phyloP scores from a whole-genome alignment of 306 rosid genomes.

The Oxytropis ochrocephala region DNA sequence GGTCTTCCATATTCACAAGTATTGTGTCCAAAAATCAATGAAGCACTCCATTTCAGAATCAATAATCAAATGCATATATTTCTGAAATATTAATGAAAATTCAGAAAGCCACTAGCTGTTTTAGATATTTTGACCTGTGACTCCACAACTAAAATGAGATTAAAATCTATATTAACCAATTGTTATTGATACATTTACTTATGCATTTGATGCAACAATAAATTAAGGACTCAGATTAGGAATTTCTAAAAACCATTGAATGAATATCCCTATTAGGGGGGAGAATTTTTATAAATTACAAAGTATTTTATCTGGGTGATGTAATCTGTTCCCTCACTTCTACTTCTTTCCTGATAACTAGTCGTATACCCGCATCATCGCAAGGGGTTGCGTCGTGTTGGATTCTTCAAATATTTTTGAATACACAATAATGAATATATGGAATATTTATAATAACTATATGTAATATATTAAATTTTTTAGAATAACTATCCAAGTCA shows the following conservation, averaged over 20 bases:
- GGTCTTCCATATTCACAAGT: not conserved
- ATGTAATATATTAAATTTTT: no score
- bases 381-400: no score
- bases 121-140: not conserved
- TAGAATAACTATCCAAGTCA: no score
- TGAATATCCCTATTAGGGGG: not conserved
- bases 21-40: slow-evolving; percentile 3
- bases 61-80: not conserved
- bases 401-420: no score
- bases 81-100: not conserved
- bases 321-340: not conserved
- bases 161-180: not conserved
- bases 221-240: not conserved
- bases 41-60: not conserved
- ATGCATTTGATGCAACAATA: not conserved
- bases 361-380: no score
- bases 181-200: not conserved
- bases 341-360: not conserved
- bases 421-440: no score
- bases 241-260: not conserved
- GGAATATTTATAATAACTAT: no score
- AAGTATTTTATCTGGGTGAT: not conserved
- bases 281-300: not conserved
- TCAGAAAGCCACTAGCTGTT: not conserved
- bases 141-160: slow-evolving; percentile 12